Conservation (phyloP, 495 filamentous ascomycete species). For the Neurospora terricola region DNA sequence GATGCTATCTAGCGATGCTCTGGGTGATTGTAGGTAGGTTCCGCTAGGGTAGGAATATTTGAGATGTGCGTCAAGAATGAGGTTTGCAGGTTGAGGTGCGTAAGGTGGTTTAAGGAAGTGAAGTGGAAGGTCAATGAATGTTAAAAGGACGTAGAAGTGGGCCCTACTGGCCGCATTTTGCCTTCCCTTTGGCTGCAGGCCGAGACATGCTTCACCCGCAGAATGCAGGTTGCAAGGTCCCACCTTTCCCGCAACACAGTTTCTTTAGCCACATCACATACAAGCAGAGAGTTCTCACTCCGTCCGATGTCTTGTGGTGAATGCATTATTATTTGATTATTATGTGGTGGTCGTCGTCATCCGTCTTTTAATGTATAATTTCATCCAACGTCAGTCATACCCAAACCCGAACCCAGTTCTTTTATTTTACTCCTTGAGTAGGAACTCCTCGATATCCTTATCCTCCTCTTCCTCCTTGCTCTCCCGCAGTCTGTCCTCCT, state of each 20-base stretch:
- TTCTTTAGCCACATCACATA: neutral
- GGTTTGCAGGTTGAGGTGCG: neutral
- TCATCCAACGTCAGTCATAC: neutral
- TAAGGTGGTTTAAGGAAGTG: neutral
- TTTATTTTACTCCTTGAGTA: conserved; percentile 38
- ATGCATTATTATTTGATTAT: neutral
- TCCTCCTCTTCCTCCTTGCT: conserved; percentile 48
- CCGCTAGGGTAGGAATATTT: neutral
- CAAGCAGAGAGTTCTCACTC: neutral
- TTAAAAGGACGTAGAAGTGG: neutral
- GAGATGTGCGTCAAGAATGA: neutral
- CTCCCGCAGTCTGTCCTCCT: conserved; percentile 35
- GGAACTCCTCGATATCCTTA: conserved; percentile 60
- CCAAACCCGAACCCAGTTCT: neutral
- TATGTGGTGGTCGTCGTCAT: neutral
- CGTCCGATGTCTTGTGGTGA: neutral
- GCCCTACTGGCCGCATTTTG: neutral
- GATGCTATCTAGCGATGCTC: neutral
- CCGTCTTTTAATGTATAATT: neutral
- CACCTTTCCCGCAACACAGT: neutral
- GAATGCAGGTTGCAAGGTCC: neutral
- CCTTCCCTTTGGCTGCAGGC: neutral
- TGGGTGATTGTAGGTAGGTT: neutral
- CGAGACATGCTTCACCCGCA: neutral
- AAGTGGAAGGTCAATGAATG: neutral